Base-by-base conservation (phyloP, 805 yeast genomes). In the Barnettozyma sucrosica region DNA sequence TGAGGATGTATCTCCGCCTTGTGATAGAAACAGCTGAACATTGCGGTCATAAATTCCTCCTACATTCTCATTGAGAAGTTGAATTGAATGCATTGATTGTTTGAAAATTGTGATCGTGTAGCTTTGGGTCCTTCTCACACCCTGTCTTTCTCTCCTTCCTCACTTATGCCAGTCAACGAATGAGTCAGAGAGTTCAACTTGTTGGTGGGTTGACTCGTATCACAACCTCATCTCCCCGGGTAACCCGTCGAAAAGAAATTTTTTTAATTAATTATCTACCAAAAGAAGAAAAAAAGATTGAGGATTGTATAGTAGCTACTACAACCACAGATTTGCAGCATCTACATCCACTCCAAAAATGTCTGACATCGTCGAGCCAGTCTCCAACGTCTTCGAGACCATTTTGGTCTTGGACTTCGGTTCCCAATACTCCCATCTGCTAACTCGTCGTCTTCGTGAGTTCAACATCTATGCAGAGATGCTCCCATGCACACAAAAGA, bases 401-500 rank as follows among this genome's bases (percentile, higher is more conserved):
- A 89, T 93, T 58, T 77, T 93, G 72, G 97, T 93, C 67, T 79
- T 93, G 66, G 99, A 93, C 68, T 93, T 93, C 65, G 99, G 99
- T 53, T 93, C 99, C 52, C 99, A 93, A 74, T 93, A 93, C 74
- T 88, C 97, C 49, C 99, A 93, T 65, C 73, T 93, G 66, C 89
- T 93, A 67, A 90, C 97, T 52, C 85, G 99, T 72, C 87, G 99
- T 72, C 79, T 93, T 59, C 88, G 99, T 77, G 99, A 93, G 70
- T 87, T 90, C 76, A 89, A 93, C 68, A 92, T 93, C 57, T 93
- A 93, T 69, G 98, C 99, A 57, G 99, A 93, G 74, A 93, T 93
- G 99, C 79, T 93, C 55, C 99, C 99, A 58, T 93, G 99, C 73
- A 93, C 99, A 46, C 99, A 95, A 72, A 93, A 93, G 75, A 92